phyloP scores from a whole-genome alignment of 257 asterid species.

The Nicotiana noctiflora region DNA sequence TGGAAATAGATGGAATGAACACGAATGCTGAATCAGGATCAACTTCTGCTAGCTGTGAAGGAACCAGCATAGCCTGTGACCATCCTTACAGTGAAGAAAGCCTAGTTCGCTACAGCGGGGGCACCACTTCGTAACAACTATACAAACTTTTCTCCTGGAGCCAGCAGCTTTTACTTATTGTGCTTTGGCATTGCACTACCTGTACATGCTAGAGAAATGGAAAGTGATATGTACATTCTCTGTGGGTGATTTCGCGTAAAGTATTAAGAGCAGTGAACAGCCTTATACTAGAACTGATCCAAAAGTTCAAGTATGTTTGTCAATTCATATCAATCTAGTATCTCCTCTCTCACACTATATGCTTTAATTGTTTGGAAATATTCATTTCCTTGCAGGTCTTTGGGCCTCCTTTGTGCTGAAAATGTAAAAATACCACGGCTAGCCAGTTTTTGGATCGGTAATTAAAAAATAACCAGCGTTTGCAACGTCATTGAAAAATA shows the following conservation, averaged over 20 bases:
- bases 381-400: not conserved
- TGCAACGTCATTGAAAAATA: no score
- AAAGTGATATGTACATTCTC: not conserved
- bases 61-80: constrained; percentile 12
- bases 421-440: no score
- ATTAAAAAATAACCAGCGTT: no score
- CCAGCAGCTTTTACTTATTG: not conserved
- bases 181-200: no score
- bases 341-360: not conserved
- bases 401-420: no score
- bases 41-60: constrained; percentile 32
- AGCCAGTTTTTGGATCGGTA: no score
- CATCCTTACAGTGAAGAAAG: not conserved
- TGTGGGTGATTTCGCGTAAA: not conserved
- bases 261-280: not conserved
- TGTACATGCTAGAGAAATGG: not conserved
- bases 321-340: not conserved
- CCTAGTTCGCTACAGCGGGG: not conserved
- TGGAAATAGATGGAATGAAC: constrained; percentile 10
- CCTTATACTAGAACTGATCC: not conserved
- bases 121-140: not conserved
- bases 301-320: not conserved
- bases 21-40: not conserved
- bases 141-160: not conserved
- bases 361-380: not conserved